Percentiles rank a stretch among this genome's conserved stretches.
Conservation (phyloP, 208 protist genomes). For the Leptomonas pyrrhocoris region DNA sequence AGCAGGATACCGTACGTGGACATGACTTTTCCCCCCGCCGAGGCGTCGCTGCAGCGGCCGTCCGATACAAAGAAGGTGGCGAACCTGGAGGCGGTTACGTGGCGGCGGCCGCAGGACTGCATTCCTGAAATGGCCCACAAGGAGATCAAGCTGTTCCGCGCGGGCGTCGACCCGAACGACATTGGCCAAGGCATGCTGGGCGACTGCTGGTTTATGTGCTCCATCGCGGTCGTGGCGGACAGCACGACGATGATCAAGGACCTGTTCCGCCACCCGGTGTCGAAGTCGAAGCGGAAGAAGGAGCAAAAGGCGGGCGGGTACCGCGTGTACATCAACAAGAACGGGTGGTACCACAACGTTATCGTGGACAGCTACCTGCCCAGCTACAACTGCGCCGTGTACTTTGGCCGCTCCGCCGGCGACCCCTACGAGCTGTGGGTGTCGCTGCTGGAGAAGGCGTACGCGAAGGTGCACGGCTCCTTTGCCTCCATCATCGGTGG, state of each 20-base stretch:
- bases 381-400: slow-evolving; percentile 29
- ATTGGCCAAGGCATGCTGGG: slow-evolving; percentile 64
- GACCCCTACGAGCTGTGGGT: slow-evolving; percentile 75
- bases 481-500: slow-evolving; percentile 66
- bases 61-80: slow-evolving; percentile 31
- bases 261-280: slow-evolving; percentile 42
- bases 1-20: slow-evolving; percentile 57
- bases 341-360: slow-evolving; percentile 58
- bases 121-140: slow-evolving; percentile 37
- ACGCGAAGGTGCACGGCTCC: slow-evolving; percentile 83
- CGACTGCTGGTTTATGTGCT: slow-evolving; percentile 75
- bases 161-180: slow-evolving; percentile 35
- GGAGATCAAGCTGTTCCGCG: slow-evolving; percentile 43
- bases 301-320: slow-evolving; percentile 45
- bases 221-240: slow-evolving; percentile 51
- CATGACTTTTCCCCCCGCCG: slow-evolving; percentile 44
- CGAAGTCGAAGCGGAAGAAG: slow-evolving; percentile 25
- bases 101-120: slow-evolving; percentile 62
- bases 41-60: slow-evolving; percentile 43
- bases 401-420: slow-evolving; percentile 37
- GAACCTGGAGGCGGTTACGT: slow-evolving; percentile 38
- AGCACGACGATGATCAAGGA: slow-evolving; percentile 40
- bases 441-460: slow-evolving; percentile 80
- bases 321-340: slow-evolving; percentile 54
- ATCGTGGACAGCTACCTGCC: slow-evolving; percentile 68